Conservation (phyloP, 495 filamentous ascomycete species). For the Aspergillus steynii region DNA sequence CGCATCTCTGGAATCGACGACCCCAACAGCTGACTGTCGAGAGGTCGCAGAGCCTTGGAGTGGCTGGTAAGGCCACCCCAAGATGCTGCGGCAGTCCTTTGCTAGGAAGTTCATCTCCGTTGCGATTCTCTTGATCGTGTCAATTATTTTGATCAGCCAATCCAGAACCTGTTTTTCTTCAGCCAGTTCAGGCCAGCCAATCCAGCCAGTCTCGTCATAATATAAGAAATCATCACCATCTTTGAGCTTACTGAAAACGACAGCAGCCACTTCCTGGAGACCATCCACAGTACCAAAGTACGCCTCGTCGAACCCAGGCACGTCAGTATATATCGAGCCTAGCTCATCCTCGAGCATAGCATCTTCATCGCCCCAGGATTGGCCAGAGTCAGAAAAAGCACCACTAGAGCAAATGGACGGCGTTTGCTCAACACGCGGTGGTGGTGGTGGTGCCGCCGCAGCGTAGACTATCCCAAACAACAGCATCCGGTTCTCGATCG, state of each 20-base stretch:
- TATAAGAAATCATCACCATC: neutral
- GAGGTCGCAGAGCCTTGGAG: slow-evolving; percentile 3
- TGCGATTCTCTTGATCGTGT: neutral
- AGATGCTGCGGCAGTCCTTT: neutral
- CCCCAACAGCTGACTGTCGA: slow-evolving; percentile 3
- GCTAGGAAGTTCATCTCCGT: neutral
- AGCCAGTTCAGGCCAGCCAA: neutral
- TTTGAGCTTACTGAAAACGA: neutral
- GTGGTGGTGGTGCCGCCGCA: neutral
- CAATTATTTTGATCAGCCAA: neutral
- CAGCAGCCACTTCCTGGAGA: neutral
- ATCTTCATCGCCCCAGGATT: neutral
- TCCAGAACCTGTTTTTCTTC: slow-evolving; percentile 6
- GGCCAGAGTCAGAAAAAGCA: neutral
- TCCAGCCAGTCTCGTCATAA: slow-evolving; percentile 3
- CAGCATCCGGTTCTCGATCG: neutral
- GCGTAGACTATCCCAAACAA: slow-evolving; percentile 4
- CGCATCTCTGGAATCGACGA: slow-evolving; percentile 40
- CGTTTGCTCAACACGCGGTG: neutral
- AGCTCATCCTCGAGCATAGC: neutral
- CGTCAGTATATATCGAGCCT: neutral
- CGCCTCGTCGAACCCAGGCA: neutral
- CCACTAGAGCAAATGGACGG: neutral
- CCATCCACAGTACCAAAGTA: slow-evolving; percentile 1
- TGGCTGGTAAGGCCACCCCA: neutral